Percentiles rank a stretch among this genome's conserved stretches.
phyloP scores from a whole-genome alignment of 1,139 yeast species.

The Insectozyma bohioensis region DNA sequence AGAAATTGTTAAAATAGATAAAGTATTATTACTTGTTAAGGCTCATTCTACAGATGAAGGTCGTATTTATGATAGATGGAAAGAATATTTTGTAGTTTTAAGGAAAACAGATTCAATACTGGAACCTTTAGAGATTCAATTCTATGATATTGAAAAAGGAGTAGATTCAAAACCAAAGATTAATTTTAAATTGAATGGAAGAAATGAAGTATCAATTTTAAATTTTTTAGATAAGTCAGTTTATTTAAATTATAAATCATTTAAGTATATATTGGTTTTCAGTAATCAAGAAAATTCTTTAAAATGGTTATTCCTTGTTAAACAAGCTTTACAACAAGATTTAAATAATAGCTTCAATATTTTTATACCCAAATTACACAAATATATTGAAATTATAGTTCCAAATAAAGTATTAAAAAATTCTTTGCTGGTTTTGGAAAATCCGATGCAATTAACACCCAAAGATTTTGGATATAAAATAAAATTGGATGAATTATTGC shows the following conservation, averaged over 20 bases:
- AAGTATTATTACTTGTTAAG: constrained; percentile 64
- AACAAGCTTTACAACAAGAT: constrained; percentile 36
- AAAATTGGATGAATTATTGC: constrained; percentile 31
- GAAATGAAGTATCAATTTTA: constrained; percentile 50
- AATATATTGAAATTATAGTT: constrained; percentile 44
- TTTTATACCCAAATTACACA: constrained; percentile 52
- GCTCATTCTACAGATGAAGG: constrained; percentile 40
- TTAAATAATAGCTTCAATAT: constrained; percentile 30
- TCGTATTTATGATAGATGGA: constrained; percentile 69
- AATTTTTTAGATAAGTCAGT: constrained; percentile 71
- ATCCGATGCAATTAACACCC: constrained; percentile 15
- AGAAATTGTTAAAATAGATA: constrained; percentile 63
- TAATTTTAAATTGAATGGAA: constrained; percentile 20
- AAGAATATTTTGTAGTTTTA: constrained; percentile 67
- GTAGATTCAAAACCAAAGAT: constrained; percentile 26
- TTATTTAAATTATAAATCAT: constrained; percentile 38
- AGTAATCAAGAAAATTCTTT: constrained; percentile 53
- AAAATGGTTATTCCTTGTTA: constrained; percentile 64
- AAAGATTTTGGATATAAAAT: constrained; percentile 34
- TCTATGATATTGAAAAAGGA: constrained; percentile 52
- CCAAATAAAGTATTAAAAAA: constrained; percentile 26
- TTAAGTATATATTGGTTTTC: constrained; percentile 55
- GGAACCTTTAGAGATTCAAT: constrained; percentile 58
- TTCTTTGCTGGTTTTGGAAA: constrained; percentile 11
- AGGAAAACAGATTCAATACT: constrained; percentile 52